phyloP scores from a whole-genome alignment of 768 basidiomycete genomes.

The Candolleomyces eurysporus region DNA sequence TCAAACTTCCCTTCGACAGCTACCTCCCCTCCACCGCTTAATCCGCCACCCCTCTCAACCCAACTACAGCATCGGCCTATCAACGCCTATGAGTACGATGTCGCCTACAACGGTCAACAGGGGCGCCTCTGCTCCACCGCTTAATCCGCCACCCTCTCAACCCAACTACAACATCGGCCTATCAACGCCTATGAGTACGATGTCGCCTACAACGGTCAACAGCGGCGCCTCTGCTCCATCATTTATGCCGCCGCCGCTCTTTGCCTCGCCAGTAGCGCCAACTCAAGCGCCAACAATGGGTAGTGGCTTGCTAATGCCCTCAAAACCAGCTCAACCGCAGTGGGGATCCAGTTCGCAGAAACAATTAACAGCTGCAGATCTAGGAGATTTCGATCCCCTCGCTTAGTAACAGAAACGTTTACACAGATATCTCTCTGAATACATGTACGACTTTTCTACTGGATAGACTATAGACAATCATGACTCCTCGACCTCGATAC shows the following conservation, averaged over 20 bases:
- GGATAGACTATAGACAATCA: neutral
- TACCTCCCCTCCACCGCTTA: conserved; percentile 11
- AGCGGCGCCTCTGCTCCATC: neutral
- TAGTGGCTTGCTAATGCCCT: conserved; percentile 55
- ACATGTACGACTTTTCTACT: no score
- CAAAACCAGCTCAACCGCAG: conserved; percentile 54
- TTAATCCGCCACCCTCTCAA: conserved; percentile 5
- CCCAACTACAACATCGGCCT: conserved; percentile 12
- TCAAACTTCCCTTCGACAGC: conserved; percentile 11
- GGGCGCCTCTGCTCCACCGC: neutral
- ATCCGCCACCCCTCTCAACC: conserved; percentile 11
- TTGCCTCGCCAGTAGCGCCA: conserved; percentile 20
- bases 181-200: conserved; percentile 16
- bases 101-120: conserved; percentile 6
- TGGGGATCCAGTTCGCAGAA: conserved; percentile 39
- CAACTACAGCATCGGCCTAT: conserved; percentile 13
- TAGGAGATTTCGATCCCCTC: conserved; percentile 83
- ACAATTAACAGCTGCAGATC: conserved; percentile 60
- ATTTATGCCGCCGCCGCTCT: neutral
- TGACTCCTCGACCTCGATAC: conserved; percentile 44
- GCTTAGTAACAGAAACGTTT: conserved; percentile 28
- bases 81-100: conserved; percentile 13
- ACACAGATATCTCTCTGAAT: neutral
- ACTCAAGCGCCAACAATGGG: conserved; percentile 31
- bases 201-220: conserved; percentile 1